These are phyloP conservation scores for Phytophthora constricta DNA, from an alignment of 352 stramenopile genomes.

Conservation along the genomic window DNA sequence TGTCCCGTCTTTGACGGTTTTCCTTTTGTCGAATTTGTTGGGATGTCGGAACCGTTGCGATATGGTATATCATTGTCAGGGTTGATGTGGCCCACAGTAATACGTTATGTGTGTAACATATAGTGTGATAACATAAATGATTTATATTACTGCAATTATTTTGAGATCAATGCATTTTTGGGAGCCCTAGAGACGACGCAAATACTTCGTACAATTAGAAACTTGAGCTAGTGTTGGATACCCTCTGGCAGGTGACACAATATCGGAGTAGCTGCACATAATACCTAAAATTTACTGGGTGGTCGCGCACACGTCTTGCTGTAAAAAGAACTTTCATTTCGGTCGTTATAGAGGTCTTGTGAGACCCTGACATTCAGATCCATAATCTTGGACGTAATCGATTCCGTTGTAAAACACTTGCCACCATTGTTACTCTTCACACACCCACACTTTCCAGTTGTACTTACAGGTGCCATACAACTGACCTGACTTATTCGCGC, in stretches of 20 bases:
- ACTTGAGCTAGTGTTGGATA: slow-evolving; percentile 10
- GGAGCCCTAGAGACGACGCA: slow-evolving; percentile 7
- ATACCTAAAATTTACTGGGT: slow-evolving; percentile 7
- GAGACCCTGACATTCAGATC: background rate
- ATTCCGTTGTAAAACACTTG: slow-evolving; percentile 5
- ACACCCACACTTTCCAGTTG: slow-evolving; percentile 1
- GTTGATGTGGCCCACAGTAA: too few species aligned
- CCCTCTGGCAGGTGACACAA: background rate
- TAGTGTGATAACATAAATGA: too few species aligned
- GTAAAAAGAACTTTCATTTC: slow-evolving; percentile 16
- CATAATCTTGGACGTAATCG: background rate
- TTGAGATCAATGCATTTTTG: too few species aligned
- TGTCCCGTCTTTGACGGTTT: background rate
- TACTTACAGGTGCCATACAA: background rate
- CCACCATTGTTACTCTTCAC: background rate
- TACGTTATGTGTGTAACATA: too few species aligned
- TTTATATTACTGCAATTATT: too few species aligned
- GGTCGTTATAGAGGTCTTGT: too few species aligned
- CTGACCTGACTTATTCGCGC: slow-evolving; percentile 1
- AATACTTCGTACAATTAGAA: slow-evolving; percentile 14
- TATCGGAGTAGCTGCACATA: slow-evolving; percentile 5
- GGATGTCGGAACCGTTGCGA: background rate
- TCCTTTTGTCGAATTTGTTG: background rate
- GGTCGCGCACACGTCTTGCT: slow-evolving; percentile 16
- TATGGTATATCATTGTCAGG: too few species aligned